These are phyloP conservation scores for Prunus kanzakura DNA, from an alignment of 306 rosid genomes.

Conservation along the genomic window DNA sequence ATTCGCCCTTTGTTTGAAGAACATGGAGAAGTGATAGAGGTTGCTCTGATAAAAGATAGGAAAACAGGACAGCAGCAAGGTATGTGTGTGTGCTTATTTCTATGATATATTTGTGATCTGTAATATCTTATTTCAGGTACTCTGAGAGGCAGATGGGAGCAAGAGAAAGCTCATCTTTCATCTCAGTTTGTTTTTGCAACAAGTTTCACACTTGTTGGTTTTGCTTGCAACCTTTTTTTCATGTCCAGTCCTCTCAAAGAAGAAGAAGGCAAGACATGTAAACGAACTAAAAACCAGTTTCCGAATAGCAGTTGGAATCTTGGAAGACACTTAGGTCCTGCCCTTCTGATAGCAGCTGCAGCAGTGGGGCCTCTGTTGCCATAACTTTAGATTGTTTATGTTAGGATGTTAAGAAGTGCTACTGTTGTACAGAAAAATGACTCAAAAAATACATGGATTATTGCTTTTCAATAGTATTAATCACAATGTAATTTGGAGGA, in stretches of 20 bases:
- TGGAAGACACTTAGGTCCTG: slow-evolving; percentile 71
- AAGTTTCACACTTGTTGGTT: slow-evolving; percentile 81
- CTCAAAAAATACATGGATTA: slow-evolving; percentile 43
- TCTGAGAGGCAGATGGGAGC: slow-evolving; percentile 84
- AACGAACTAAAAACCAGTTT: slow-evolving; percentile 58
- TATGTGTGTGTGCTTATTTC: slow-evolving; percentile 38
- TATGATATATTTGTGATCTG: slow-evolving; percentile 40
- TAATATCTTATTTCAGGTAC: slow-evolving; percentile 73
- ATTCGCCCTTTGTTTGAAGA: slow-evolving; percentile 89
- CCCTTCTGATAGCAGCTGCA: slow-evolving; percentile 60
- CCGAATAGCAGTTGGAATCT: slow-evolving; percentile 69
- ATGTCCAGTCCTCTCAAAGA: slow-evolving; percentile 56
- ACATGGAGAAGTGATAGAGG: slow-evolving; percentile 94
- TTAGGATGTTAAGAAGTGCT: slow-evolving; percentile 41
- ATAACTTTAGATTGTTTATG: slow-evolving; percentile 50
- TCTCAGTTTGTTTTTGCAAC: slow-evolving; percentile 81
- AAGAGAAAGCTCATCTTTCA: slow-evolving; percentile 67
- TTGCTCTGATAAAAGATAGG: slow-evolving; percentile 85
- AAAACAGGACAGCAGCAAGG: slow-evolving; percentile 98
- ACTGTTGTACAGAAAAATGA: slow-evolving; percentile 57
- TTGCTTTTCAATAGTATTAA: slow-evolving; percentile 44
- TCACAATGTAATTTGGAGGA: slow-evolving; percentile 52
- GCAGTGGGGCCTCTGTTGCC: slow-evolving; percentile 49
- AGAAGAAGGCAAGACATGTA: slow-evolving; percentile 55
- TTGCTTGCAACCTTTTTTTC: slow-evolving; percentile 57